Percentiles rank a stretch among this genome's conserved stretches.
Evolutionary conservation across 257 asterid genomes (phyloP).

Genomic region (Parsonsia alboflavescens): DNA sequence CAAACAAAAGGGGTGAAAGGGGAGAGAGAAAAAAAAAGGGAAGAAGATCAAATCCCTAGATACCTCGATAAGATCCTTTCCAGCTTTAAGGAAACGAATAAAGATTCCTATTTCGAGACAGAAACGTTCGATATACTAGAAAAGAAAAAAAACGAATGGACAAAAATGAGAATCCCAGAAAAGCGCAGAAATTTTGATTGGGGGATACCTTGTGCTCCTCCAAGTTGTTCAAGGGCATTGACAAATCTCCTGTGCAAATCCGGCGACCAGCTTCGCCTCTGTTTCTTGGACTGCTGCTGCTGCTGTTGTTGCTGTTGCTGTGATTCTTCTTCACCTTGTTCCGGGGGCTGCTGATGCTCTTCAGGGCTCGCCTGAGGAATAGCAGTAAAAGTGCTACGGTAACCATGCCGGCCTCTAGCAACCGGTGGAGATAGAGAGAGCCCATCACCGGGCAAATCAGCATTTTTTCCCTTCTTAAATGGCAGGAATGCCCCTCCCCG

Average conservation of each 20-base stretch:
- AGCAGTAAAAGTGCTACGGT: neutral
- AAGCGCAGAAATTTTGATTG: neutral
- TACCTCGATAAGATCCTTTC: neutral
- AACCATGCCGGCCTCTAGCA: slow-evolving; percentile 5
- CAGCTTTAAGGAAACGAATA: no score
- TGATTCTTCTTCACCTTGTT: neutral
- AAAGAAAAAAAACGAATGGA: neutral
- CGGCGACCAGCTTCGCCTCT: slow-evolving; percentile 68
- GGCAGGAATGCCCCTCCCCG: slow-evolving; percentile 40
- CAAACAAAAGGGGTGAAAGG: no score
- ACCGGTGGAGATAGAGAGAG: slow-evolving; percentile 27
- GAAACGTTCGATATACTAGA: neutral
- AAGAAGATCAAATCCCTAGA: neutral
- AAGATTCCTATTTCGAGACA: neutral
- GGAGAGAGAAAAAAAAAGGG: no score
- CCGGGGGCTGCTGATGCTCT: neutral
- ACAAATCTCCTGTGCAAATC: slow-evolving; percentile 57
- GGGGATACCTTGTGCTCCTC: slow-evolving; percentile 51
- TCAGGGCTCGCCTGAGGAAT: neutral
- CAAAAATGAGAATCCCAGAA: neutral
- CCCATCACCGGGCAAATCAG: slow-evolving; percentile 16
- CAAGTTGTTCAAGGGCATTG: slow-evolving; percentile 50
- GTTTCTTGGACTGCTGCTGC: slow-evolving; percentile 35
- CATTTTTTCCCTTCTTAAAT: slow-evolving; percentile 23
- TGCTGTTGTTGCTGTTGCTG: neutral